Evolutionary conservation across 2,329 filamentous ascomycete genomes (phyloP), one percentile per base, ranked within the genome.

Genomic region (Fusarium sp.): DNA sequence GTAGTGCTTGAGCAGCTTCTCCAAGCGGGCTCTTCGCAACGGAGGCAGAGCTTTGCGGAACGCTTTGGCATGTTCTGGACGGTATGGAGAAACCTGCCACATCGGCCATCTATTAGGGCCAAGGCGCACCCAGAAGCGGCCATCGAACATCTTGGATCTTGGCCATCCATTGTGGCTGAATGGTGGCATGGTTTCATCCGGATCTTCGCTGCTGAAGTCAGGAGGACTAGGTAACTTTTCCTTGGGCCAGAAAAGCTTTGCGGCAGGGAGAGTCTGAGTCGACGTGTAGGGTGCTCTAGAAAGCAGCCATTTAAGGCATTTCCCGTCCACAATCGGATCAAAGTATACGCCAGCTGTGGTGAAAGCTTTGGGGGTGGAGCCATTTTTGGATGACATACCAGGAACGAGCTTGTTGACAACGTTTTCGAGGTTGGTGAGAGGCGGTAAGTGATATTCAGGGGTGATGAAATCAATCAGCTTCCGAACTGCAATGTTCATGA

Each of bases 41-140:
- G 73, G 69, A 3, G 74, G 58, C 4, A 89, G 79, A 0, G 79
- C 79, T 42, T 81, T 81, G 19, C 84, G 82, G 66, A 89, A 88
- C 0, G 77, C 66, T 68, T 85, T 84, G 42, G 81, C 80, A 62
- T 84, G 77, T 34, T 80, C 79, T 3, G 73, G 67, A 4, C 79
- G 75, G 69, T 86, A 84, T 0, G 87, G 87, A 34, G 80, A 80
- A 4, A 89, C 66, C 19, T 79, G 74, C 18, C 86, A 77, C 16
- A 76, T 75, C 51, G 79, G 79, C 5, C 81, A 81, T 9, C 83
- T 77, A 7, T 83, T 81, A 48, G 82, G 78, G 21, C 78, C 77
- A 12, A 88, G 58, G 18, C 83, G 81, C 18, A 90, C 77, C 89
- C 89, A 91, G 77, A 85, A 91, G 4, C 89, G 86, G 0, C 87